phyloP scores from a whole-genome alignment of 2,329 filamentous ascomycete genomes.

The Talaromyces piceae region DNA sequence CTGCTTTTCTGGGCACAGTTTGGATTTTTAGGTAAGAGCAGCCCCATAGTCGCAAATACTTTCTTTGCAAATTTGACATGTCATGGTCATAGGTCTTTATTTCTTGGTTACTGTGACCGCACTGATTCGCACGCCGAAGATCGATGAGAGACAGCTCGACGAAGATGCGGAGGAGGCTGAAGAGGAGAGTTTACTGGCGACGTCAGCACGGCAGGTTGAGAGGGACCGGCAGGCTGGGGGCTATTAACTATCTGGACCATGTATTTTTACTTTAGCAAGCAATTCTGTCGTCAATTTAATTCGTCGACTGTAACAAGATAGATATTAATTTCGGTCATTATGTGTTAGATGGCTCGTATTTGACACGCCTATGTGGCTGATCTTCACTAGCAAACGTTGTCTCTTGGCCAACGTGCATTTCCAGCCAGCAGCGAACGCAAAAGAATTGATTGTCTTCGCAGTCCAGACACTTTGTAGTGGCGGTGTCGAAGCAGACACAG shows the following conservation, averaged over 20 bases:
- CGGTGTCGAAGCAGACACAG: slow-evolving; percentile 73
- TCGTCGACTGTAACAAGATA: too few relatives aligned
- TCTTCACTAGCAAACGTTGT: slow-evolving; percentile 62
- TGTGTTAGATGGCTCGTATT: slow-evolving; percentile 38
- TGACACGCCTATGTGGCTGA: slow-evolving; percentile 59
- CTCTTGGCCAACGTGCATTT: slow-evolving; percentile 67
- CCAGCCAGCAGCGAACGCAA: slow-evolving; percentile 70
- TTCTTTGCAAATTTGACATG: background rate
- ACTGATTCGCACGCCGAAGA: slow-evolving; percentile 69
- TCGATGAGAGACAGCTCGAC: slow-evolving; percentile 71
- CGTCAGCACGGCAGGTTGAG: slow-evolving; percentile 71
- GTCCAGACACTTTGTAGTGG: slow-evolving; percentile 62
- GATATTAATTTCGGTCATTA: too few relatives aligned
- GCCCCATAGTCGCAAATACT: background rate
- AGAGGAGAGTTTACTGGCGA: slow-evolving; percentile 84
- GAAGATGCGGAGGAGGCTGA: slow-evolving; percentile 87
- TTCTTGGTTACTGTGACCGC: slow-evolving; percentile 71
- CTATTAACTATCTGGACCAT: background rate
- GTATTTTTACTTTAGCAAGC: background rate
- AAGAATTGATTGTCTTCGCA: slow-evolving; percentile 63
- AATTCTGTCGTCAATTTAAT: background rate
- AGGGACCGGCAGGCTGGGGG: slow-evolving; percentile 72
- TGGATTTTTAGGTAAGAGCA: slow-evolving; percentile 61
- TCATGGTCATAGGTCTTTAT: slow-evolving; percentile 52
- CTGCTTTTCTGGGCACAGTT: slow-evolving; percentile 97